These are phyloP conservation scores for Rosellinia necatrix DNA, from an alignment of 2,329 filamentous ascomycete genomes.

Conservation along the genomic window DNA sequence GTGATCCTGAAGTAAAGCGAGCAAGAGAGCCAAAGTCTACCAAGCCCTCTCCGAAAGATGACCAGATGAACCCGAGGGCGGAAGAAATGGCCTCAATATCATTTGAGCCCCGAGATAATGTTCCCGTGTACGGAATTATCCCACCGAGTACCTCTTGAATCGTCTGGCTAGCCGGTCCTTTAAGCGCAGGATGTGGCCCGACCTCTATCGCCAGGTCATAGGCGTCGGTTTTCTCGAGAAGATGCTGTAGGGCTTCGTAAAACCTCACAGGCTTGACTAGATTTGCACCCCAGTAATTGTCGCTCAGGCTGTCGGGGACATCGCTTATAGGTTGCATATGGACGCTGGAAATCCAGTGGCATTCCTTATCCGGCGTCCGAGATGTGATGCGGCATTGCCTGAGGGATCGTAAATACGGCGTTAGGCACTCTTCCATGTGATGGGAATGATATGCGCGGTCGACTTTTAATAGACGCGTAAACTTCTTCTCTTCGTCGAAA, in stretches of 20 bases:
- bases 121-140: slow-evolving; percentile 14
- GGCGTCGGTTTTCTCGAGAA: not conserved
- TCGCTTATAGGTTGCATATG: not conserved
- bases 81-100: not conserved
- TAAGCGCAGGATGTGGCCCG: slow-evolving; percentile 16
- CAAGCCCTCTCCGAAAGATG: not conserved
- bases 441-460: slow-evolving; percentile 31
- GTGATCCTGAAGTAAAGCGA: not conserved
- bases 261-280: not conserved
- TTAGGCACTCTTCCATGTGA: slow-evolving; percentile 23
- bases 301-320: not conserved
- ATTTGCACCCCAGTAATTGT: not conserved
- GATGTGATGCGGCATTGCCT: not conserved
- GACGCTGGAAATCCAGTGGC: slow-evolving; percentile 9
- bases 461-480: slow-evolving; percentile 20
- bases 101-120: not conserved
- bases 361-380: not conserved
- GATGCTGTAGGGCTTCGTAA: not conserved
- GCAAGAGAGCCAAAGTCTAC: not conserved
- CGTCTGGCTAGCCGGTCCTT: not conserved
- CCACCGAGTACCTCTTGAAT: too few relatives aligned
- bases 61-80: slow-evolving; percentile 8
- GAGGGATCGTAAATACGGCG: slow-evolving; percentile 17
- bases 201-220: slow-evolving; percentile 11
- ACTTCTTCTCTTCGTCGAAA: slow-evolving; percentile 27